Evolutionary conservation across 495 filamentous ascomycete species (phyloP).

Genomic region (Pseudotulostoma volvatum): DNA sequence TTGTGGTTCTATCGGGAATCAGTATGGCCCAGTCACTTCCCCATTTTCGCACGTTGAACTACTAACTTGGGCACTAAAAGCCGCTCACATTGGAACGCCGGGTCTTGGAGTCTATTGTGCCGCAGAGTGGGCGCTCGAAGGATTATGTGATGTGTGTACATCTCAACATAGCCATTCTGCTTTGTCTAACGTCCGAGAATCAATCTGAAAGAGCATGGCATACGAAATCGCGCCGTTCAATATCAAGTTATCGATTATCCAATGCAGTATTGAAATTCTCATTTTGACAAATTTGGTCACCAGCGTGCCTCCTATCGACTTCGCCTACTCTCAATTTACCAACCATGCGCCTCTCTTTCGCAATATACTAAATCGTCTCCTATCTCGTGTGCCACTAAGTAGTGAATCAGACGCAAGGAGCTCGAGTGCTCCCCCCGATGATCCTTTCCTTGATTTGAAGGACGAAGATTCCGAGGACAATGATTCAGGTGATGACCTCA

Average conservation of each 20-base stretch:
- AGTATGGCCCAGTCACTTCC: constrained; percentile 26
- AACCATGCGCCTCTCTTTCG: constrained; percentile 69
- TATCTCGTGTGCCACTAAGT: constrained; percentile 37
- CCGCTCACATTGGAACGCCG: constrained; percentile 83
- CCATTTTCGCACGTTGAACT: not conserved
- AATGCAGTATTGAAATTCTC: constrained; percentile 72
- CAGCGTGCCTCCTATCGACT: constrained; percentile 56
- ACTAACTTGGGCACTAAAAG: constrained; percentile 10
- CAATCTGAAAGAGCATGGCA: constrained; percentile 48
- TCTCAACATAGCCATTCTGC: not conserved
- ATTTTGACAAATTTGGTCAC: constrained; percentile 74
- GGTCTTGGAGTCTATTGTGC: constrained; percentile 83
- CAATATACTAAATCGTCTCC: constrained; percentile 60
- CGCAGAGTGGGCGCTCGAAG: constrained; percentile 87
- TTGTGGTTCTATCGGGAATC: constrained; percentile 78
- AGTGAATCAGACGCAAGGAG: not conserved
- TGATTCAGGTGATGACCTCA: constrained; percentile 11
- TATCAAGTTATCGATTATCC: constrained; percentile 87
- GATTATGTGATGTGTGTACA: constrained; percentile 64
- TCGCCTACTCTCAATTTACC: constrained; percentile 52
- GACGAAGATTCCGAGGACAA: constrained; percentile 2
- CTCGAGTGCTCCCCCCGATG: not conserved
- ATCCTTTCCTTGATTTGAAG: not conserved
- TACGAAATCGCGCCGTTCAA: constrained; percentile 98
- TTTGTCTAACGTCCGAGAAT: constrained; percentile 2